phyloP scores from a whole-genome alignment of 805 yeast genomes.

The Candida maesae region DNA sequence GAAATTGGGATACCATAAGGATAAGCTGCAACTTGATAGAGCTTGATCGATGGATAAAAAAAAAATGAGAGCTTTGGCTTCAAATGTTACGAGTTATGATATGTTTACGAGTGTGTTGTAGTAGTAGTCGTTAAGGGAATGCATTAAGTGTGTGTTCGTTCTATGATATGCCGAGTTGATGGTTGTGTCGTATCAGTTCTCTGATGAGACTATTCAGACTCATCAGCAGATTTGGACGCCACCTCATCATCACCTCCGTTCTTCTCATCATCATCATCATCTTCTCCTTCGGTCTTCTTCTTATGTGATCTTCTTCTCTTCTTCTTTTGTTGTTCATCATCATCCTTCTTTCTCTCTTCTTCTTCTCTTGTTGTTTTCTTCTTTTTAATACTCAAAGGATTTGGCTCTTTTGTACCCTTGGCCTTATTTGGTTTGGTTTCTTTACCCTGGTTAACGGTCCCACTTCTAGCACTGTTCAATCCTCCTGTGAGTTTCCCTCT shows the following conservation, averaged over 20 bases:
- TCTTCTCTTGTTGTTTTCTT: slow-evolving; percentile 38
- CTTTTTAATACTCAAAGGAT: slow-evolving; percentile 86
- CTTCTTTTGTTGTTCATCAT: neutral
- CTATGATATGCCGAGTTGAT: too few species aligned
- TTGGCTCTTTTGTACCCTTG: slow-evolving; percentile 77
- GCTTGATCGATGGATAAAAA: slow-evolving; percentile 39
- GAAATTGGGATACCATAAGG: slow-evolving; percentile 69
- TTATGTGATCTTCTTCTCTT: neutral
- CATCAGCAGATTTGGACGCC: neutral
- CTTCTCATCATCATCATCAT: neutral
- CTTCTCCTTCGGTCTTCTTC: neutral
- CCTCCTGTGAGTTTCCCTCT: slow-evolving; percentile 69
- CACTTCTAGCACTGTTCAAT: slow-evolving; percentile 49
- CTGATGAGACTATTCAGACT: too few species aligned
- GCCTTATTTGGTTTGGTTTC: slow-evolving; percentile 38
- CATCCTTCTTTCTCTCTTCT: slow-evolving; percentile 14
- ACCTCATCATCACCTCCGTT: neutral
- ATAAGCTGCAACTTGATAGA: slow-evolving; percentile 64
- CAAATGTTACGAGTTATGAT: neutral
- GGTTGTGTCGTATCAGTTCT: too few species aligned
- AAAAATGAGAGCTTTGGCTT: too few species aligned
- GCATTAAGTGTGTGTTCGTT: too few species aligned
- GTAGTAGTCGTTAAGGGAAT: too few species aligned
- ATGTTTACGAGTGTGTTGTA: too few species aligned
- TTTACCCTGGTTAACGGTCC: slow-evolving; percentile 15